phyloP scores from a whole-genome alignment of 192 early-diverging fungal genomes.

The Coemansia javaensis region DNA sequence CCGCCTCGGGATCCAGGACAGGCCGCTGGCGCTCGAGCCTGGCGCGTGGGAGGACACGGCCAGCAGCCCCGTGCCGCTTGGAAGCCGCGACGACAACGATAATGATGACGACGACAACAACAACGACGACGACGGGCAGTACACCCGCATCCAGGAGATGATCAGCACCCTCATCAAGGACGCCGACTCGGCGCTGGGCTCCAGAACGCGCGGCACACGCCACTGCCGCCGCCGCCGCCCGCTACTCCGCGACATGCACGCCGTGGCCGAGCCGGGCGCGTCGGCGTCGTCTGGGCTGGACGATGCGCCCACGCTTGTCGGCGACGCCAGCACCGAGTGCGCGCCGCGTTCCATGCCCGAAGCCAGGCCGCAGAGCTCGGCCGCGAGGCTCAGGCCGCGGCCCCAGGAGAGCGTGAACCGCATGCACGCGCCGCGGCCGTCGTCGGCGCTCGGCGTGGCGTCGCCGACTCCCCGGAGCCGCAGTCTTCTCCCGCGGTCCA shows the following conservation, averaged over 20 bases:
- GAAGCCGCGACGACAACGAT: no score
- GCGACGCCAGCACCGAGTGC: neutral
- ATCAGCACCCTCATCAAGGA: constrained; percentile 47
- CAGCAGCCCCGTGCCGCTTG: neutral
- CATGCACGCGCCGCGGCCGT: neutral
- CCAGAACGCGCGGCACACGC: constrained; percentile 3
- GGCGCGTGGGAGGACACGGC: neutral
- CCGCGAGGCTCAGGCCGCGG: neutral
- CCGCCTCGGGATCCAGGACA: constrained; percentile 13
- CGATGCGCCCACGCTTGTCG: constrained; percentile 9
- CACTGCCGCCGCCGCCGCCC: no score
- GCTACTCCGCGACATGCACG: neutral
- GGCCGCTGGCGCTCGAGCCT: neutral
- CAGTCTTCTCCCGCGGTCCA: constrained; percentile 1
- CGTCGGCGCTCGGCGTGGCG: neutral
- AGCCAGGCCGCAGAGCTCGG: neutral
- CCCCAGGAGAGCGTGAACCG: constrained; percentile 1
- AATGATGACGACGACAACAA: no score
- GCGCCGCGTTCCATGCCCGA: neutral
- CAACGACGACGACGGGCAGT: constrained; percentile 30
- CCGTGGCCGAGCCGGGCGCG: constrained; percentile 6
- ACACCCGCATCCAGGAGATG: constrained; percentile 45
- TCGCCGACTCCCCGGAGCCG: neutral
- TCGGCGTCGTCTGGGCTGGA: constrained; percentile 22
- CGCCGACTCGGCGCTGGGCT: constrained; percentile 33